These are phyloP conservation scores for Salvia sclarea DNA, from an alignment of 305 asterid species.

Conservation along the genomic window DNA sequence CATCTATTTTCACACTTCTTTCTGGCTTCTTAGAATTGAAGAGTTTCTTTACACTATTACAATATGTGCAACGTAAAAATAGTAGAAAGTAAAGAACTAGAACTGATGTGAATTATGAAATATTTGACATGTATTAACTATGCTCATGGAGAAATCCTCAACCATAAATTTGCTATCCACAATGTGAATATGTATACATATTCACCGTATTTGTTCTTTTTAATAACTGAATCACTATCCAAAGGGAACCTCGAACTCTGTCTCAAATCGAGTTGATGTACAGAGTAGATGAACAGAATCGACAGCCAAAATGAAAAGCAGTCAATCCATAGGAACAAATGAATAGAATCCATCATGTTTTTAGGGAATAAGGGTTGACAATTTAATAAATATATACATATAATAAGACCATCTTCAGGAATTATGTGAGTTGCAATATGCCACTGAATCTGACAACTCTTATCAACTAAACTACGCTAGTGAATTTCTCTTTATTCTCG, in stretches of 20 bases:
- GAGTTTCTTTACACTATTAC: neutral
- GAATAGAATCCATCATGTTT: neutral
- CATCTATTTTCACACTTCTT: conserved; percentile 9
- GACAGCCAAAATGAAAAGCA: neutral
- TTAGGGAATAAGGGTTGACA: neutral
- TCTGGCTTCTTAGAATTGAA: neutral
- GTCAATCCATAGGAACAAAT: neutral
- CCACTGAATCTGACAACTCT: conserved; percentile 34
- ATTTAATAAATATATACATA: no score
- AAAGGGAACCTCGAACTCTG: conserved; percentile 19
- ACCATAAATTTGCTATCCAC: neutral
- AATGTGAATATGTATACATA: neutral
- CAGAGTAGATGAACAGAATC: neutral
- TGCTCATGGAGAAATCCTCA: neutral
- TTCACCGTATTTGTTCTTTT: conserved; percentile 1
- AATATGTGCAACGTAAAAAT: neutral
- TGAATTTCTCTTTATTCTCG: conserved; percentile 32
- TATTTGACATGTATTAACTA: neutral
- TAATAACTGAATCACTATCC: conserved; percentile 13
- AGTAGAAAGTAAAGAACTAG: neutral
- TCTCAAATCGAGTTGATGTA: neutral
- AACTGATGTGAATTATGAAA: neutral
- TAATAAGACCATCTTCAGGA: conserved; percentile 25
- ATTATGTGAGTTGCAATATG: conserved; percentile 22
- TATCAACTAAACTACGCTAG: conserved; percentile 30